Conservation (phyloP, 148 eudicot species). For the Rhododendron simsii region DNA sequence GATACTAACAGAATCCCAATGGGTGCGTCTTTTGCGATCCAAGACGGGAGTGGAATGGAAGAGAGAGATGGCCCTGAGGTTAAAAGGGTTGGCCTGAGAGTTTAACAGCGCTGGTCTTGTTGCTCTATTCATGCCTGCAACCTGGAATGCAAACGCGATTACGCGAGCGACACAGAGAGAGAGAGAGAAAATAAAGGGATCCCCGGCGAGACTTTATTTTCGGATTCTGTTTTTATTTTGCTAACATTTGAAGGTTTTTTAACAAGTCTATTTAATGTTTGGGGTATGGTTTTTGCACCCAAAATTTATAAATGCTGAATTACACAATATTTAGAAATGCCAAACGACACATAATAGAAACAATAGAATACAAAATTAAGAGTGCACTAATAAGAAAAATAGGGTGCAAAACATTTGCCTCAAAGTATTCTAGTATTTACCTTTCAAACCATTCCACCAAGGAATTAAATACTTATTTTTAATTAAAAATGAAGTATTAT, state of each 20-base stretch:
- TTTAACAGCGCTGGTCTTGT: constrained; percentile 26
- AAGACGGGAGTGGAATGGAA: constrained; percentile 68
- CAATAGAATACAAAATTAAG: neutral
- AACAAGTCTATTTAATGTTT: too few relatives aligned
- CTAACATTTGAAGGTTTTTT: too few relatives aligned
- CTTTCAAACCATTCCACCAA: too few relatives aligned
- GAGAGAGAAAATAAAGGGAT: neutral
- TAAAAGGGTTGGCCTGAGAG: constrained; percentile 29
- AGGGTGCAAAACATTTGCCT: neutral
- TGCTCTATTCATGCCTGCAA: constrained; percentile 33
- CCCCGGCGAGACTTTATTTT: too few relatives aligned
- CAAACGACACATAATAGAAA: too few relatives aligned
- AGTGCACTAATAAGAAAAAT: neutral
- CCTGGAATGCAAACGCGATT: neutral
- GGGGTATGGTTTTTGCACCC: neutral
- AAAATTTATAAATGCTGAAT: too few relatives aligned
- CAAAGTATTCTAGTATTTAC: neutral
- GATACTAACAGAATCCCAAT: constrained; percentile 48
- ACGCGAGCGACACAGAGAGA: neutral
- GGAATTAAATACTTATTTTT: too few relatives aligned
- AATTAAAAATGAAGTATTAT: too few relatives aligned
- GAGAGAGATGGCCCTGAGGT: constrained; percentile 32
- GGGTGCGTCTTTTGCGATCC: constrained; percentile 61
- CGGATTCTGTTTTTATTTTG: too few relatives aligned
- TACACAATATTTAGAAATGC: neutral